Conservation (phyloP, 2,329 filamentous ascomycete genomes). For the Ceratocystis papillata region DNA sequence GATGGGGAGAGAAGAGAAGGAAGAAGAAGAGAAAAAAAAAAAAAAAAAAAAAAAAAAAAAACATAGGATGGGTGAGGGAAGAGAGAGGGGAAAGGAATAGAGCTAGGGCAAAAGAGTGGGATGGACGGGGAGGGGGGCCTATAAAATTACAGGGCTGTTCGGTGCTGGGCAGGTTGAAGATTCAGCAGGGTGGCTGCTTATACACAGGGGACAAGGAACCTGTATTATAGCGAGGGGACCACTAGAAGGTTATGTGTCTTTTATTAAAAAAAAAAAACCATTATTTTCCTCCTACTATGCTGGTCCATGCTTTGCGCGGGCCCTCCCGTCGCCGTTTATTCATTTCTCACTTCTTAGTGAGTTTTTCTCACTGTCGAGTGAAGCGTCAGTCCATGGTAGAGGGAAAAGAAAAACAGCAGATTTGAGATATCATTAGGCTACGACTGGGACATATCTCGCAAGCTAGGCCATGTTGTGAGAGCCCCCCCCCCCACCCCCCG, state of each 20-base stretch:
- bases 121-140: neutral
- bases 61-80: neutral
- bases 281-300: neutral
- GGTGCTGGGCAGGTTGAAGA: neutral
- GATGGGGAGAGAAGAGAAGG: neutral
- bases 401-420: neutral
- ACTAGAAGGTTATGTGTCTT: neutral
- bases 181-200: neutral
- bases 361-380: neutral
- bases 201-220: neutral
- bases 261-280: neutral
- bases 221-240: neutral
- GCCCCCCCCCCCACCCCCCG: neutral
- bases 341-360: neutral
- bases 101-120: neutral
- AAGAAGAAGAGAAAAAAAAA: neutral
- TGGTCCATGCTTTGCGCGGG: slow-evolving; percentile 11
- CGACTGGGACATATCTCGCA: neutral
- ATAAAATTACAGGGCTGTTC: neutral
- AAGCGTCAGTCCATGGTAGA: neutral
- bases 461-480: neutral
- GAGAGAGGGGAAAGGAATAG: neutral
- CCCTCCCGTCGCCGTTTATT: neutral
- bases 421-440: neutral
- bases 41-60: neutral